These are phyloP conservation scores for Chalciporus chontae DNA, from an alignment of 768 basidiomycete genomes.

Conservation along the genomic window DNA sequence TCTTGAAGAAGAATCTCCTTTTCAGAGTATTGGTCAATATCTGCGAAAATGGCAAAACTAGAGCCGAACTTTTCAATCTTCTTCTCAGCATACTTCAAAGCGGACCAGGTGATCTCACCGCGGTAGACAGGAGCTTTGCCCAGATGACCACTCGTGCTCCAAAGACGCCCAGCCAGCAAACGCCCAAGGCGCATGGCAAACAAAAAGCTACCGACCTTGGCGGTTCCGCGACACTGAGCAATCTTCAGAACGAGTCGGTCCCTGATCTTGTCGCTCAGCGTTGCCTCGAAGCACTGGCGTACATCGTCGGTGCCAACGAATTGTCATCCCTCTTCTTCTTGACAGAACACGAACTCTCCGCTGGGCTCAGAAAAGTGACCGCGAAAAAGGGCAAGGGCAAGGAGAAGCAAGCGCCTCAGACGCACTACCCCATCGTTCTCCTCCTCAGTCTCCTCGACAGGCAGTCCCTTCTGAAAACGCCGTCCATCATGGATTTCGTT, in stretches of 20 bases:
- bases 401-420: conserved; percentile 77
- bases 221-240: conserved; percentile 45
- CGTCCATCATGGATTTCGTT: conserved; percentile 90
- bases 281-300: conserved; percentile 86
- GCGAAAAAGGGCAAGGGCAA: conserved; percentile 94
- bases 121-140: conserved; percentile 90
- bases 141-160: conserved; percentile 79
- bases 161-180: conserved; percentile 42
- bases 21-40: conserved; percentile 91
- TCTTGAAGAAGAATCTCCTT: conserved; percentile 77
- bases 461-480: conserved; percentile 78
- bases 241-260: conserved; percentile 69
- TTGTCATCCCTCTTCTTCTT: conserved; percentile 89
- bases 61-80: conserved; percentile 90
- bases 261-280: conserved; percentile 94
- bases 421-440: conserved; percentile 88
- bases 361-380: conserved; percentile 62
- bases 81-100: conserved; percentile 93
- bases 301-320: conserved; percentile 84
- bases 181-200: conserved; percentile 57
- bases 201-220: conserved; percentile 61
- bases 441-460: conserved; percentile 86
- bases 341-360: conserved; percentile 87
- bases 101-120: conserved; percentile 86
- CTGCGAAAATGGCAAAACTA: conserved; percentile 91